Conservation (phyloP, 2,329 filamentous ascomycete species). For the Apiospora sp. region DNA sequence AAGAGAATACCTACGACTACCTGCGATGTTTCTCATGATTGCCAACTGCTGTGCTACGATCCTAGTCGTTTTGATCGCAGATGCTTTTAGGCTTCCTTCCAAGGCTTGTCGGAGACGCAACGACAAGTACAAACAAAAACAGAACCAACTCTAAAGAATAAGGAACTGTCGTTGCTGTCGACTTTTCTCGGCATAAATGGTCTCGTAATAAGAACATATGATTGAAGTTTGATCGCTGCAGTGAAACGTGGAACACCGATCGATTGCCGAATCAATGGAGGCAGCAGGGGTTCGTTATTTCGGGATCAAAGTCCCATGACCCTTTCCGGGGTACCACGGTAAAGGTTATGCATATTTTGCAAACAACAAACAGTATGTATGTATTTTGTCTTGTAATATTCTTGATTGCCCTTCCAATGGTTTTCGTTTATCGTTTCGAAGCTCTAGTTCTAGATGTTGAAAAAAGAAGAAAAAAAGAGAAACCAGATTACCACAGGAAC, state of each 20-base stretch:
- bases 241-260: constrained; percentile 15
- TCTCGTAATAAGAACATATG: constrained; percentile 1
- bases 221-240: constrained; percentile 12
- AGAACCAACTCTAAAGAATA: not conserved
- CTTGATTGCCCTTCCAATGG: not conserved
- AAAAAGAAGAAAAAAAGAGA: not conserved
- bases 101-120: not conserved
- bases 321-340: not conserved
- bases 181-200: not conserved
- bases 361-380: too few relatives aligned
- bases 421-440: not conserved
- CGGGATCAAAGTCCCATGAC: not conserved
- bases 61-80: not conserved
- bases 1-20: not conserved
- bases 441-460: not conserved
- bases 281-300: not conserved
- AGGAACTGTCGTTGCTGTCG: not conserved
- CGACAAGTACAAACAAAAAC: not conserved
- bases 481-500: too few relatives aligned
- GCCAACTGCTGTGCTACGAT: too few relatives aligned
- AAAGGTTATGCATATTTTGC: not conserved
- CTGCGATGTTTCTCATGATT: not conserved
- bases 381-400: not conserved
- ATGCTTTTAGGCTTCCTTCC: too few relatives aligned
- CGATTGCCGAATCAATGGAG: constrained; percentile 5